Base-by-base conservation (phyloP, 2,329 filamentous ascomycete species). In the Xylaria digitata region DNA sequence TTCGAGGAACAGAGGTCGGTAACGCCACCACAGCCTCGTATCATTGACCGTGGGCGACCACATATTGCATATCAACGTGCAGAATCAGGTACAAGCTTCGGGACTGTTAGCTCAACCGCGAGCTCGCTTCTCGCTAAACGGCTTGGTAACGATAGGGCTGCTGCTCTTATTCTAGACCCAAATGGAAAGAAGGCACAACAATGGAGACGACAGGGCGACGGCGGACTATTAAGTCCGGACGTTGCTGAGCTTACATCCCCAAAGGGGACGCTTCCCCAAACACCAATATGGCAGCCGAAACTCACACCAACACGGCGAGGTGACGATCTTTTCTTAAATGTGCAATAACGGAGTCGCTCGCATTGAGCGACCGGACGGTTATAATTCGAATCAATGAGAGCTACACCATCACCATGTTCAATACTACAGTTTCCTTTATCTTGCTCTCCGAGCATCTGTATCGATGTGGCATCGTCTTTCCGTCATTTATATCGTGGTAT, bases 221-320 rank as follows among this genome's bases (percentile, higher is more conserved):
- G 49, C 17, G 67, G 58, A 4, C 62, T 70, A 6, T 61, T 76
- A 17, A 75, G 71, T 46, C 73, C 73, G 11, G 71, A 75, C 7
- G 61, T 56, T 34, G 61, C 65, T 4, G 58, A 63, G 6, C 56
- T 74, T 32, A 57, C 61, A 45, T 74, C 75, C 2, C 68, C 74
- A 8, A 70, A 61, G 52, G 66, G 66, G 32, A 72, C 66, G 7
- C 73, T 83, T 48, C 83, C 84, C 0, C 77, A 76, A 42, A 85
- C 84, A 43, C 87, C 88, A 0, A 83, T 83, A 1, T 90, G 89
- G 88, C 82, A 88, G 71, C 89, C 89, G 2, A 85, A 84, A 70
- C 74, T 92, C 72, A 92, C 90, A 52, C 90, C 90, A 2, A 89
- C 87, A 63, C 81, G 89, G 67, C 83, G 87, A 55, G 90, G 90